These are phyloP conservation scores for Apiospora rasikravindrae DNA, from an alignment of 2,329 filamentous ascomycete genomes.

Conservation along the genomic window DNA sequence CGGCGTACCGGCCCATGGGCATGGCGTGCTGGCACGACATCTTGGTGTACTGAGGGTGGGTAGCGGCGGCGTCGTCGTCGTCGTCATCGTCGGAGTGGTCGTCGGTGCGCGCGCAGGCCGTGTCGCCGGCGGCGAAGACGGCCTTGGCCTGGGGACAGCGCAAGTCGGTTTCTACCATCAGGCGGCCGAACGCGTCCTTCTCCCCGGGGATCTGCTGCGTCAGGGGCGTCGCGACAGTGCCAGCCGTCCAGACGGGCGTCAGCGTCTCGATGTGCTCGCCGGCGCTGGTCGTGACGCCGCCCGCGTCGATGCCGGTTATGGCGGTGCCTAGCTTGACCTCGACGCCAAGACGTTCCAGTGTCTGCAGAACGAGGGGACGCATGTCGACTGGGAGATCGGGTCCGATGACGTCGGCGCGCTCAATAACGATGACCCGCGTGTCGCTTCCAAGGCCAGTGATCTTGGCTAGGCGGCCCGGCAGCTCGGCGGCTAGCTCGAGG, in stretches of 20 bases:
- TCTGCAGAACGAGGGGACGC: conserved; percentile 39
- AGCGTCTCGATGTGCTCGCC: conserved; percentile 41
- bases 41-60: neutral
- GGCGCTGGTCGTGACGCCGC: conserved; percentile 33
- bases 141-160: conserved; percentile 30
- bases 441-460: conserved; percentile 23
- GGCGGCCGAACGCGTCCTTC: conserved; percentile 37
- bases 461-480: conserved; percentile 36
- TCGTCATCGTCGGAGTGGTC: conserved; percentile 34
- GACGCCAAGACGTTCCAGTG: conserved; percentile 36
- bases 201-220: conserved; percentile 39
- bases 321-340: conserved; percentile 37
- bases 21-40: conserved; percentile 49
- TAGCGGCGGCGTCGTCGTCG: conserved; percentile 25
- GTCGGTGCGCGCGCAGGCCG: conserved; percentile 35
- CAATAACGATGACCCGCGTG: conserved; percentile 36
- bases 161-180: conserved; percentile 38
- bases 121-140: conserved; percentile 43
- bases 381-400: conserved; percentile 40
- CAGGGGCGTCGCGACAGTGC: conserved; percentile 39
- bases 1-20: conserved; percentile 40
- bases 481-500: conserved; percentile 38
- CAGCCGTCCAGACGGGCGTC: conserved; percentile 46
- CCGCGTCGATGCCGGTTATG: conserved; percentile 33
- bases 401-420: conserved; percentile 35